Evolutionary conservation across 495 filamentous ascomycete species (phyloP).

Genomic region (Rhypophila decipiens): DNA sequence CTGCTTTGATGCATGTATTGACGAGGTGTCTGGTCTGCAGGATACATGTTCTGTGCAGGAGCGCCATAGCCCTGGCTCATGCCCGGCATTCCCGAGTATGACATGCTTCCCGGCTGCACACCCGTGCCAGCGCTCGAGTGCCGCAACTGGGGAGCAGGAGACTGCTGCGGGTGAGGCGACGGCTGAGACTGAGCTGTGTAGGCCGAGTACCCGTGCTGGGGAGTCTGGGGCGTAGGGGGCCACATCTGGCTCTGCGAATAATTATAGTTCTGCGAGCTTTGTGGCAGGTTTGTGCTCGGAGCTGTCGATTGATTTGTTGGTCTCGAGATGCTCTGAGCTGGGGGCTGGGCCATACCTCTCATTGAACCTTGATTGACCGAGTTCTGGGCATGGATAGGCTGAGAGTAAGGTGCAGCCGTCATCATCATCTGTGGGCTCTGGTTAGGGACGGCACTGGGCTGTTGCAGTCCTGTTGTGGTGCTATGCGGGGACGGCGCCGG

Average conservation of each 20-base stretch:
- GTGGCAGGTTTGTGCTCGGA: conserved; percentile 29
- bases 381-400: conserved; percentile 47
- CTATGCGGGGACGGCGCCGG: conserved; percentile 45
- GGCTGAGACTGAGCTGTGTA: conserved; percentile 50
- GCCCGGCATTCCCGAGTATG: conserved; percentile 54
- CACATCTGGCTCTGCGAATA: conserved; percentile 48
- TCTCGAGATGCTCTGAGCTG: conserved; percentile 41
- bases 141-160: conserved; percentile 55
- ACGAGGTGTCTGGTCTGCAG: conserved; percentile 50
- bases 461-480: conserved; percentile 32
- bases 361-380: conserved; percentile 45
- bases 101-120: conserved; percentile 51
- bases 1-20: conserved; percentile 53
- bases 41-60: conserved; percentile 50
- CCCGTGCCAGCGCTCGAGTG: conserved; percentile 54
- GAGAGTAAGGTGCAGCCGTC: conserved; percentile 45
- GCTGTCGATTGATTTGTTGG: conserved; percentile 30
- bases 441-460: conserved; percentile 38
- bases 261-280: conserved; percentile 37
- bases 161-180: conserved; percentile 52
- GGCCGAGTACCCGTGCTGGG: conserved; percentile 38
- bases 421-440: conserved; percentile 54
- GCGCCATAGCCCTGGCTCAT: conserved; percentile 49
- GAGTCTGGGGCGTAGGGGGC: conserved; percentile 40
- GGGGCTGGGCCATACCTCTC: conserved; percentile 43